Evolutionary conservation across 1,139 yeast genomes (phyloP).

Genomic region (Kurtzmaniella quercitrusa): DNA sequence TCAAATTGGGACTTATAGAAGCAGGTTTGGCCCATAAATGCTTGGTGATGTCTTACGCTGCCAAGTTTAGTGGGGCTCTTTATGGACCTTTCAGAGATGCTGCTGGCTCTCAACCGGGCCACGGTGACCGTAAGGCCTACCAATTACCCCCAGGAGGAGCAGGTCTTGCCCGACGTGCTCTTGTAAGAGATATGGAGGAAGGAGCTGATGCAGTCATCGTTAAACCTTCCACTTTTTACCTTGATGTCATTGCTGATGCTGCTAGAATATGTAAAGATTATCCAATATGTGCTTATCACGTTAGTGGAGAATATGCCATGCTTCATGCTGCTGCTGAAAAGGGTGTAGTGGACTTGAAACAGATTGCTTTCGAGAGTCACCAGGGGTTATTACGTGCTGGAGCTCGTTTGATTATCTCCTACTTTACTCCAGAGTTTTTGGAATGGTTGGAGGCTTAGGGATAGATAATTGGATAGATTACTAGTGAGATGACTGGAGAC

Average conservation of each 20-base stretch:
- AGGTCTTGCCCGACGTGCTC: slow-evolving; percentile 91
- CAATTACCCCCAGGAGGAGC: slow-evolving; percentile 92
- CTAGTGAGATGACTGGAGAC: too few relatives aligned
- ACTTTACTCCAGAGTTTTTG: slow-evolving; percentile 92
- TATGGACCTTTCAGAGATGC: slow-evolving; percentile 99
- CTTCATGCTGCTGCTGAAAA: slow-evolving; percentile 97
- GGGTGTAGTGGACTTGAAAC: slow-evolving; percentile 83
- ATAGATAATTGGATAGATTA: neutral
- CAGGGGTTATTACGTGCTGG: slow-evolving; percentile 94
- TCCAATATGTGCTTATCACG: slow-evolving; percentile 95
- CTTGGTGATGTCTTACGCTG: slow-evolving; percentile 89
- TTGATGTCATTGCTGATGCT: slow-evolving; percentile 88
- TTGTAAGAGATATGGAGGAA: slow-evolving; percentile 78
- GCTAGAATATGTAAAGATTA: slow-evolving; percentile 74
- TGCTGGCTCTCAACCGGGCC: slow-evolving; percentile 85
- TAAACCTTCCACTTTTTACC: slow-evolving; percentile 94
- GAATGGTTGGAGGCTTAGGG: slow-evolving; percentile 67
- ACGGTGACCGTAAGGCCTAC: slow-evolving; percentile 89
- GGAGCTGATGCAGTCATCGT: slow-evolving; percentile 96
- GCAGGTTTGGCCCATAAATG: slow-evolving; percentile 86
- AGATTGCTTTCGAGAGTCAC: slow-evolving; percentile 89
- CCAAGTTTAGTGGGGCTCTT: slow-evolving; percentile 85
- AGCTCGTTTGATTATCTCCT: slow-evolving; percentile 84
- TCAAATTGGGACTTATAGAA: slow-evolving; percentile 77
- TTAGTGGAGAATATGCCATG: slow-evolving; percentile 97